Base-by-base conservation (phyloP, 2,329 filamentous ascomycete genomes). In the Trichoderma sp. region DNA sequence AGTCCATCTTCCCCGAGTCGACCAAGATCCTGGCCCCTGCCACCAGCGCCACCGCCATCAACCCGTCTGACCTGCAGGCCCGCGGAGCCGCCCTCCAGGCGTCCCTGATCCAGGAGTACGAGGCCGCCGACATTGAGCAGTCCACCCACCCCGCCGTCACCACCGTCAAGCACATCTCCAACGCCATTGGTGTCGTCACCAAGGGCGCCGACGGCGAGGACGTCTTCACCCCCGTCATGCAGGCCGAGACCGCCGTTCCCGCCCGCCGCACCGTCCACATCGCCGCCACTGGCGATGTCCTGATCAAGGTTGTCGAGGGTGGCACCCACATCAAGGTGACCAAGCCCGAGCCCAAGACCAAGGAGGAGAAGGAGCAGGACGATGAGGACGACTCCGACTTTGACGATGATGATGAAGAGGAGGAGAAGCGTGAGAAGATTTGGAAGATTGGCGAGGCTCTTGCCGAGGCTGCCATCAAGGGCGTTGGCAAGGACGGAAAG, bases 21-120 rank as follows among this genome's bases (percentile, higher is more conserved):
- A 97, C 94, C 70, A 82, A 83, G 58, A 88, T 99, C 75, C 86
- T 95, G 72, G 92, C 96, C 1, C 96, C 95, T 55, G 90, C 94
- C 68, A 97, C 94, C 66, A 88, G 84, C 73, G 76, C 90, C 49
- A 85, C 85, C 30, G 91, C 95, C 71, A 89, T 98, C 83, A 98
- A 98, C 87, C 96, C 96, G 72, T 96, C 93, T 4, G 95, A 98
- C 83, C 87, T 97, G 68, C 85, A 91, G 75, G 91, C 92, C 71
- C 90, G 96, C 72, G 96, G 96, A 77, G 96, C 96, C 70, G 95
- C 96, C 37, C 93, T 99, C 75, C 96, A 99, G 83, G 96, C 96
- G 46, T 96, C 91, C 70, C 85, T 99, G 72, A 93, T 99, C 79
- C 90, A 94, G 80, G 95, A 97, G 81, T 99, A 97, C 81, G 96